Base-by-base conservation (phyloP, 2,329 filamentous ascomycete species). In the Cordyceps javanica region DNA sequence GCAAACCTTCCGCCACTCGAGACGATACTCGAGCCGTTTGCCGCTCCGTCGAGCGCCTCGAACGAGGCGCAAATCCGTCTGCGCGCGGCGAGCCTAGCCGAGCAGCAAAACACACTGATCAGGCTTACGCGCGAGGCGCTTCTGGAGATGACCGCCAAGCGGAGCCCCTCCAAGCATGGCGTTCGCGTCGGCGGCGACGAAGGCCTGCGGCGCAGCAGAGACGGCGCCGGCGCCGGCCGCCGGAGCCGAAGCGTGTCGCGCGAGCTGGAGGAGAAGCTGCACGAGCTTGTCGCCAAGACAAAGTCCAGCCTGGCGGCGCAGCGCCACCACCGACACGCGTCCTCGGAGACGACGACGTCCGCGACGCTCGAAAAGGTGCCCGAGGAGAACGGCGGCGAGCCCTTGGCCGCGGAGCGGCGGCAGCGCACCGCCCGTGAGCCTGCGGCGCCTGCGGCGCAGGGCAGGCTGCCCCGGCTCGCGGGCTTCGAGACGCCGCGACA, bases 31-130 rank as follows among this genome's bases (percentile, higher is more conserved):
- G 69, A 77, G 1, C 72, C 80, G 1, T 91, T 94, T 63, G 67
- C 73, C 8, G 69, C 73, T 0, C 80, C 83, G 0, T 62, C 72
- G 3, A 65, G 69, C n/a, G 83, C 79, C 39, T 85, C 85, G 0
- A 72, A 84, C 5, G 80, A 85, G 0, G 80, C 85, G 14, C 87
- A 91, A 64, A 89, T 96, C 49, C 77, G 87, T 2, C 74, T 87
- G 0, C 83, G 86, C 46, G 91, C 91, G 0, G 76, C 82, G 45
- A 82, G 85, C 59, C 75, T 95, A 6, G 87, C 89, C 1, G 76
- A 78, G 26, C 80, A 86, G 62, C 85, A 86, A 62, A 84, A 79
- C 53, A 69, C 73, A 1, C 74, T 79, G 16, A 72, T 77, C 48
- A 69, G 65, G 0, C 71, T 70, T 36, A 67, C 67, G 19, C 71